Conservation (phyloP, 352 stramenopile genomes). For the Pythium dissotocum region DNA sequence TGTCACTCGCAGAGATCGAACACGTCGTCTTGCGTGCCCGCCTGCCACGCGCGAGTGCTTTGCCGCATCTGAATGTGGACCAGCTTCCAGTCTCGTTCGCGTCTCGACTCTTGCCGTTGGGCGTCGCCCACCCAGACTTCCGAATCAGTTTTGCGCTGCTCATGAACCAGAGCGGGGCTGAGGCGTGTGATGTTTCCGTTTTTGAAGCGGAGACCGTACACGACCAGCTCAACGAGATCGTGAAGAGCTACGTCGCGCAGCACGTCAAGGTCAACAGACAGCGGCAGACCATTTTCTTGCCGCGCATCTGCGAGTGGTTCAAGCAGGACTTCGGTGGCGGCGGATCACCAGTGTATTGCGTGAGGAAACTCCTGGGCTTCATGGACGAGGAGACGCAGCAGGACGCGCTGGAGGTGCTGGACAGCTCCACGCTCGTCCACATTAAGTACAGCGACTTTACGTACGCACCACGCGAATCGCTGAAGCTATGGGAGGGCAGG, state of each 20-base stretch:
- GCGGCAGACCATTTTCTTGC: constrained; percentile 41
- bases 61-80: constrained; percentile 44
- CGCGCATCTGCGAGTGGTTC: constrained; percentile 79
- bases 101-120: constrained; percentile 32
- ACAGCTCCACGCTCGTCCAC: constrained; percentile 45
- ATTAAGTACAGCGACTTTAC: constrained; percentile 60
- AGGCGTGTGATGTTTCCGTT: constrained; percentile 22
- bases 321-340: constrained; percentile 57
- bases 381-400: constrained; percentile 47
- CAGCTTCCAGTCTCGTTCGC: constrained; percentile 2
- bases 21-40: constrained; percentile 66
- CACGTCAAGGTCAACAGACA: constrained; percentile 38
- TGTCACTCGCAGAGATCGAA: constrained; percentile 82
- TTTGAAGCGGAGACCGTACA: constrained; percentile 48
- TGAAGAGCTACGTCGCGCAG: constrained; percentile 31
- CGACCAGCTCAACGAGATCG: constrained; percentile 69
- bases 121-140: constrained; percentile 72
- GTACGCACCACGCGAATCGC: constrained; percentile 40
- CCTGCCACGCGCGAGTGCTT: constrained; percentile 38
- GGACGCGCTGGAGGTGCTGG: constrained; percentile 46
- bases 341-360: constrained; percentile 51
- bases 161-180: constrained; percentile 42
- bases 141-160: constrained; percentile 70
- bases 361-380: constrained; percentile 77
- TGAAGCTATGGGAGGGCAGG: neutral